Evolutionary conservation across 2,329 filamentous ascomycete genomes (phyloP), one percentile per base, ranked within the genome.

Genomic region (Calycina marina): DNA sequence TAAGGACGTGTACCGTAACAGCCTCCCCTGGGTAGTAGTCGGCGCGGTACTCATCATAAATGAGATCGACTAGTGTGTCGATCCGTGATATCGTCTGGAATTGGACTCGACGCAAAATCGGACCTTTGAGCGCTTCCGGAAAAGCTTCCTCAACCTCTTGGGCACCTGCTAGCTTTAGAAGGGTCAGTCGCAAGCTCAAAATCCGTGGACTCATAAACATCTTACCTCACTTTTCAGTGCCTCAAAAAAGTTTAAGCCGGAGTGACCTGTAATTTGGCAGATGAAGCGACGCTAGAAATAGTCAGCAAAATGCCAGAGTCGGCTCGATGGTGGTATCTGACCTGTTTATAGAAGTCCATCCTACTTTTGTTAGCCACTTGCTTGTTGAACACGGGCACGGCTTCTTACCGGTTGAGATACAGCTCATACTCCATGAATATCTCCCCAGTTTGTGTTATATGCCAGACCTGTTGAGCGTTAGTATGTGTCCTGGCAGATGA

Each of bases 261-360:
- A 92, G 55, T 93, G 88, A 33, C 90, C 90, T 9, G 85, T 93
- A 43, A 96, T 92, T 53, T 93, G 82, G 57, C 92, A 93, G 39
- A 92, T 93, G 56, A 96, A 98, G 34, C 79, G 75, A 51, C 76
- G 82, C 30, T 46, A 38, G 18, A 30, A 17, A 20, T 20, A 24
- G 36, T 47, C 41, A 50, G 55, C 46, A 37, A 29, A 14, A 18
- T 25, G 25, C 20, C 12, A 37, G 9, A 29, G 30, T 26, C 12
- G 16, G 33, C 12, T 27, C 29, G 32, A 30, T 28, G 25, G 25
- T 3, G 8, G 14, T 14, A 14, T 12, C 67, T 48, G 63, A 82
- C 82, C 71, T 92, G 83, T 46, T 80, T 85, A 55, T 93, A 93
- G 53, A 93, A 94, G 54, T 94, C 86, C 68, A 86, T 77, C 37